phyloP scores from a whole-genome alignment of 768 basidiomycete species.

The Tephrocybe sp. region DNA sequence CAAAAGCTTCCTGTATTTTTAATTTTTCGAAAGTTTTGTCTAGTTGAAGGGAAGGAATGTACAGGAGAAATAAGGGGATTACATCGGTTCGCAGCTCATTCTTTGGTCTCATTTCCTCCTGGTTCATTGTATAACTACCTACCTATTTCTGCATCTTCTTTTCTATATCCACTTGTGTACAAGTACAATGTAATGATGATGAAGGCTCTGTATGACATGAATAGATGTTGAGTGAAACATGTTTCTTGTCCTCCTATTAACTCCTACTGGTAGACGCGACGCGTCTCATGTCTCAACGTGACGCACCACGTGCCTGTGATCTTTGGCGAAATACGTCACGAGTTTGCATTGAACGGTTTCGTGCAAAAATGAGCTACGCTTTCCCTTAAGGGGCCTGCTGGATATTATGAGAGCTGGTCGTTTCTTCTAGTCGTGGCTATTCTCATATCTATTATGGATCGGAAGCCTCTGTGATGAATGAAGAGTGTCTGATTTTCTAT shows the following conservation, averaged over 20 bases:
- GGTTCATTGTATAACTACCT: conserved; percentile 8
- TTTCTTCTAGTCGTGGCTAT: background rate
- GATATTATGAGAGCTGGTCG: background rate
- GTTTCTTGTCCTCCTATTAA: background rate
- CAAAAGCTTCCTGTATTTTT: conserved; percentile 7
- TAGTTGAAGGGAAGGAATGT: background rate
- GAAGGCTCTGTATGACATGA: background rate
- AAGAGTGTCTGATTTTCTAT: background rate
- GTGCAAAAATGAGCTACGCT: background rate
- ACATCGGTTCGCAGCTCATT: background rate
- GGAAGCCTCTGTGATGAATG: conserved; percentile 3
- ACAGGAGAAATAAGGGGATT: conserved; percentile 8
- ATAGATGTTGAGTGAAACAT: background rate
- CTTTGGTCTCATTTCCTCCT: background rate
- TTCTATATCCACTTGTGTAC: background rate
- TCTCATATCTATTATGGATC: background rate
- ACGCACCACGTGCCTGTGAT: conserved; percentile 23
- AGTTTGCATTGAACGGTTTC: background rate
- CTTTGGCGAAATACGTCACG: conserved; percentile 17
- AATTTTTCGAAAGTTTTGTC: conserved; percentile 8
- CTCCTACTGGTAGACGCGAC: conserved; percentile 8
- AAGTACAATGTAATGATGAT: background rate
- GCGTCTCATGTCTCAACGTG: conserved; percentile 13
- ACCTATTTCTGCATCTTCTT: background rate
- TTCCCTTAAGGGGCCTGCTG: background rate